phyloP scores from a whole-genome alignment of 192 early-diverging fungal species.

The Spizellomyces punctatus region DNA sequence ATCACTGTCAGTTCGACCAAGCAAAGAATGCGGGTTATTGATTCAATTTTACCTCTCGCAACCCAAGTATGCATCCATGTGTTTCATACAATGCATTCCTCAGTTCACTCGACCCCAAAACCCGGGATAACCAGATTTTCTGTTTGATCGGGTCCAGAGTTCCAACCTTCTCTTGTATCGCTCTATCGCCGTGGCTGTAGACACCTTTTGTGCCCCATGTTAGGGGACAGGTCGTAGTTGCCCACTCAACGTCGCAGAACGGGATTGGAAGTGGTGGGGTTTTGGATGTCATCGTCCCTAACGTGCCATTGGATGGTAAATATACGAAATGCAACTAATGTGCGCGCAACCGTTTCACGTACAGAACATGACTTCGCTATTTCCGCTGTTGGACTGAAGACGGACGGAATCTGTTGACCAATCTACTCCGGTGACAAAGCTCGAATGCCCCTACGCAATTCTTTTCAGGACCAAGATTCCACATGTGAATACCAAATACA shows the following conservation, averaged over 20 bases:
- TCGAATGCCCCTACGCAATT: conserved; percentile 28
- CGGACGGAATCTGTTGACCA: conserved; percentile 26
- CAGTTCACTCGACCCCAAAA: conserved; percentile 6
- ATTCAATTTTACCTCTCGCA: conserved; percentile 26
- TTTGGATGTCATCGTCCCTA: conserved; percentile 28
- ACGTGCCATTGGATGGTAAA: neutral
- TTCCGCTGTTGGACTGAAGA: conserved; percentile 32
- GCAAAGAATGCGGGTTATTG: neutral
- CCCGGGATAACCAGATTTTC: conserved; percentile 4
- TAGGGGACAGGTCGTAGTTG: conserved; percentile 25
- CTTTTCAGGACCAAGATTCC: conserved; percentile 6
- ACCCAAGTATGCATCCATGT: conserved; percentile 17
- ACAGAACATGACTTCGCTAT: conserved; percentile 42
- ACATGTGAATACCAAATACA: neutral
- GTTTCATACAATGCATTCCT: conserved; percentile 9
- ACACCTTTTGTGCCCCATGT: conserved; percentile 34
- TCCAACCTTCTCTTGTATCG: neutral
- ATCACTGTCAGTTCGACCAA: neutral
- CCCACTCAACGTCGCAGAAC: conserved; percentile 33
- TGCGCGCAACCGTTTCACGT: neutral
- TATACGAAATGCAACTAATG: neutral
- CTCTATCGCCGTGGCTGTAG: conserved; percentile 12
- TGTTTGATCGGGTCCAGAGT: neutral
- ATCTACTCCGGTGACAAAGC: conserved; percentile 23
- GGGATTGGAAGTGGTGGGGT: conserved; percentile 7